Evolutionary conservation across 1,139 yeast species (phyloP).

Genomic region (Saccharomycopsis crataegensis): DNA sequence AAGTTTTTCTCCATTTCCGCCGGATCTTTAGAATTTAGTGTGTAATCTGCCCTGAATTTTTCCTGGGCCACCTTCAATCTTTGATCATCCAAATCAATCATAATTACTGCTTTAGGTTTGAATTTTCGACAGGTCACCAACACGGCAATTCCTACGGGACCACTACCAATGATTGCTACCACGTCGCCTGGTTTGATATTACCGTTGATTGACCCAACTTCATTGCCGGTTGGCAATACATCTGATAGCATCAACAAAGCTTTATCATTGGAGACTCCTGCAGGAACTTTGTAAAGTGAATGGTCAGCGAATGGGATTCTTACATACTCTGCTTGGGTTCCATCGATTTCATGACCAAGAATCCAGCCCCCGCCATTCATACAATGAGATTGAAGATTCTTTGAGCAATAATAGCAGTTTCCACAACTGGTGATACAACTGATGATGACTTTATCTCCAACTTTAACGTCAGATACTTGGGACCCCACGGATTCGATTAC

Average conservation of each 20-base stretch:
- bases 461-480: slow-evolving; percentile 30
- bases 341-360: slow-evolving; percentile 36
- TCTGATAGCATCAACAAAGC: slow-evolving; percentile 35
- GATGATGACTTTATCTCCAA: slow-evolving; percentile 40
- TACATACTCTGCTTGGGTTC: slow-evolving; percentile 40
- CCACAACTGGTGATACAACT: slow-evolving; percentile 47
- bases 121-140: slow-evolving; percentile 33
- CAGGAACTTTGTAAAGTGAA: slow-evolving; percentile 30
- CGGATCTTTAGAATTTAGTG: slow-evolving; percentile 31
- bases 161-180: slow-evolving; percentile 43
- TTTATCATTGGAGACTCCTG: slow-evolving; percentile 30
- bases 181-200: slow-evolving; percentile 34
- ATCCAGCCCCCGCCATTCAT: slow-evolving; percentile 37
- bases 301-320: slow-evolving; percentile 38
- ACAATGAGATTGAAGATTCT: slow-evolving; percentile 36
- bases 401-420: slow-evolving; percentile 43
- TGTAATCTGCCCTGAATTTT: slow-evolving; percentile 36
- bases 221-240: slow-evolving; percentile 40
- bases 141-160: slow-evolving; percentile 41
- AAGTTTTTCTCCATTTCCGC: slow-evolving; percentile 28
- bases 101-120: slow-evolving; percentile 33
- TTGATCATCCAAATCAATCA: slow-evolving; percentile 37
- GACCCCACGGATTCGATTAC: slow-evolving; percentile 34
- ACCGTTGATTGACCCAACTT: slow-evolving; percentile 37
- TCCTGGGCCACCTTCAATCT: slow-evolving; percentile 35